Base-by-base conservation (phyloP, 2,329 filamentous ascomycete genomes). In the Boeremia lycopersici region DNA sequence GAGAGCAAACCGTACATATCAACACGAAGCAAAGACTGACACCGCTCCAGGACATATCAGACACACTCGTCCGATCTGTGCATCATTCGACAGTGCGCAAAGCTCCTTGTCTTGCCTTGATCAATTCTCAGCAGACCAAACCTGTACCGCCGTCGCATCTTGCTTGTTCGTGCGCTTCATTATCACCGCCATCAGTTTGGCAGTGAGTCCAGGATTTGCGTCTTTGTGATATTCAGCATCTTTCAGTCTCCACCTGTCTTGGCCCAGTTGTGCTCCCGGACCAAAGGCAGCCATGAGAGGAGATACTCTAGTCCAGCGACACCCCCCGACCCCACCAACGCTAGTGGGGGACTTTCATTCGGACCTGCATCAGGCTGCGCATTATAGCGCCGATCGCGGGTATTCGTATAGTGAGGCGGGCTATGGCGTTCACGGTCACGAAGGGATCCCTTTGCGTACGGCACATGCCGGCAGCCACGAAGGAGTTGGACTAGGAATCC, bases 361-460 rank as follows among this genome's bases (percentile, higher is more conserved):
- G 46, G 72, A 73, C 41, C 67, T 79, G 29, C 73, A 75, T 36
- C 75, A 76, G 48, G 64, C 80, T 57, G 76, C 74, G 40, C 73
- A 76, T 62, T 78, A 78, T 67, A 79, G 77, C 60, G 71, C 73
- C 52, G 71, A 67, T 46, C 67, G 68, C 28, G 69, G 66, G 35
- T 74, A 74, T 62, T 64, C 75, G 23, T 75, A 75, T 48, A 71
- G 75, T 48, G 66, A 68, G 26, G 64, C 60, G 34, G 54, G 54
- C 30, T 75, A 74, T 59, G 64, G 63, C 35, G 71, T 71, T 41
- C 65, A 72, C 28, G 57, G 63, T 49, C 69, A 69, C 39, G 62
- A 73, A 59, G 61, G 59, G 36, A 59, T 68, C 53, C 61, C 63
- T 55, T 68, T 57, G 51, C 64, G 69, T 57, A 57, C 64, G 48